Conservation (phyloP, 2,329 filamentous ascomycete species). For the Lojkania enalia region DNA sequence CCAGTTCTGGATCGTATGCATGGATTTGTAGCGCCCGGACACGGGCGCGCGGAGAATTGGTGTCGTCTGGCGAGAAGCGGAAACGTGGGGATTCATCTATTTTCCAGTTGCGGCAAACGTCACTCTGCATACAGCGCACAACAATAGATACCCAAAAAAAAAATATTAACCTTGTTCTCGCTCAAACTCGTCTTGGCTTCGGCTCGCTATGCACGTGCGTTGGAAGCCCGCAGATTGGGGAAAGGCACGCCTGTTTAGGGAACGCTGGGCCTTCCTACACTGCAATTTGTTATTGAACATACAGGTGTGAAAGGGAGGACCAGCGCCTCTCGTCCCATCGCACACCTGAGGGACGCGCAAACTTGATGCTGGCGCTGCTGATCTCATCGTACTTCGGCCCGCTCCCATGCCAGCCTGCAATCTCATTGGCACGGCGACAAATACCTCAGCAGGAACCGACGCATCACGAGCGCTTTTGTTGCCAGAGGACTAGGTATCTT, state of each 20-base stretch:
- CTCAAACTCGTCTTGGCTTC: no score
- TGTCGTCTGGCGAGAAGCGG: no score
- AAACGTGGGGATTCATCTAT: no score
- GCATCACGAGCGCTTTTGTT: slow-evolving; percentile 15
- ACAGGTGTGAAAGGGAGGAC: neutral
- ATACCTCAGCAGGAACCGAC: slow-evolving; percentile 8
- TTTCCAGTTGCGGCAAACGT: no score
- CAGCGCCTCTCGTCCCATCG: neutral
- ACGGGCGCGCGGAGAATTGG: no score
- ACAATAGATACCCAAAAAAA: no score
- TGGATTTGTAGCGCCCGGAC: no score
- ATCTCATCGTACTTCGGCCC: slow-evolving; percentile 6
- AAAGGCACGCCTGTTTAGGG: slow-evolving; percentile 3
- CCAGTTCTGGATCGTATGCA: no score
- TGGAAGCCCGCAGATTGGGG: slow-evolving; percentile 1
- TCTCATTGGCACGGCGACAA: slow-evolving; percentile 11
- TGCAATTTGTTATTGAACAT: neutral
- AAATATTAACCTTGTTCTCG: no score
- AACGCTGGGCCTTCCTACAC: neutral
- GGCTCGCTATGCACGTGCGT: slow-evolving; percentile 3
- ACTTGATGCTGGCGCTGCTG: slow-evolving; percentile 4
- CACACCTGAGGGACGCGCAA: neutral
- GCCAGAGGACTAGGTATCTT: neutral
- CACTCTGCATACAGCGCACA: slow-evolving; percentile 1
- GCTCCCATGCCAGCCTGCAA: neutral